A percentile compares a stretch with the other conserved stretches of the same genome.
These are phyloP conservation scores for Nitzschia sp. DNA, from an alignment of 108 stramenopile genomes.

Conservation along the genomic window DNA sequence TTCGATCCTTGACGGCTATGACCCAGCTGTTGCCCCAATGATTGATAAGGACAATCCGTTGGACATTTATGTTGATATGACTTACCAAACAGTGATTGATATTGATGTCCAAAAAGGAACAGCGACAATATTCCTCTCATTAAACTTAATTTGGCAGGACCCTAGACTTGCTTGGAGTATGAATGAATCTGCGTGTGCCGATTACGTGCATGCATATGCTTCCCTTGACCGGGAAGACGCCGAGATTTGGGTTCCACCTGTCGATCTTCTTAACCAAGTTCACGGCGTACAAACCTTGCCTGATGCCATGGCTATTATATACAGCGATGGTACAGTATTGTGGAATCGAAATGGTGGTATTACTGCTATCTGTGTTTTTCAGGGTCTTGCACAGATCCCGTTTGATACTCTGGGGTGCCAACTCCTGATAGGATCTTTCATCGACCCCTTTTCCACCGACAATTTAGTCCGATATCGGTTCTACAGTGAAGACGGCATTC, in stretches of 20 bases:
- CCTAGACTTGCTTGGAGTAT: constrained; percentile 19
- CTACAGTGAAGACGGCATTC: background rate
- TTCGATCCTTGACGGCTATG: constrained; percentile 8
- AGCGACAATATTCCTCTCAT: constrained; percentile 1
- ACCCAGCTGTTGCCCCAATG: constrained; percentile 26
- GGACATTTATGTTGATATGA: background rate
- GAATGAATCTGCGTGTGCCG: background rate
- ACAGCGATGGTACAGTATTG: constrained; percentile 17
- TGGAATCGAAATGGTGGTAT: constrained; percentile 21
- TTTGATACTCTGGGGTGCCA: constrained; percentile 17
- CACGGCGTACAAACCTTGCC: constrained; percentile 15
- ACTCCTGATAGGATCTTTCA: constrained; percentile 1
- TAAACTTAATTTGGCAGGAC: constrained; percentile 24
- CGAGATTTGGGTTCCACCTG: constrained; percentile 29
- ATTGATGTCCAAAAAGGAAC: constrained; percentile 25
- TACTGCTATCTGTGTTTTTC: constrained; percentile 19
- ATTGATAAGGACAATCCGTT: background rate
- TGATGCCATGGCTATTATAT: constrained; percentile 11
- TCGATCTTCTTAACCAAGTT: constrained; percentile 21
- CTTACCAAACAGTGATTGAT: background rate
- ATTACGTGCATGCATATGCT: background rate
- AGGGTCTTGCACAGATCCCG: constrained; percentile 20
- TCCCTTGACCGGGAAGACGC: constrained; percentile 12
- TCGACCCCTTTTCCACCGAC: background rate
- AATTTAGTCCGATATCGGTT: background rate